phyloP scores from a whole-genome alignment of 2,329 filamentous ascomycete genomes.

The Phyllosticta capitalensis region DNA sequence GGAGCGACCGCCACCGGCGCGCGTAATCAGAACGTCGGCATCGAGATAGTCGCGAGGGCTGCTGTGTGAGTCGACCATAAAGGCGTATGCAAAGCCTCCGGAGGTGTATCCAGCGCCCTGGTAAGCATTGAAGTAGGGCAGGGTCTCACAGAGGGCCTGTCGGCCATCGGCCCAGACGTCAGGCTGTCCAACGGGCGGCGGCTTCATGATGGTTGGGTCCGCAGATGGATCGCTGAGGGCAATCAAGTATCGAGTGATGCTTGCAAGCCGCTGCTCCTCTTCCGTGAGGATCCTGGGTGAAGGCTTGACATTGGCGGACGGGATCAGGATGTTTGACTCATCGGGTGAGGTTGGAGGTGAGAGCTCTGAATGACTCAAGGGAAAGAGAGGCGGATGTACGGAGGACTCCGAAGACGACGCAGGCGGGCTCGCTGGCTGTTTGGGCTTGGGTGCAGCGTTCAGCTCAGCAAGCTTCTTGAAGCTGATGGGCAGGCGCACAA shows the following conservation, averaged over 20 bases:
- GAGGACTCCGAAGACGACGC: background rate
- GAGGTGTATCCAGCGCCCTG: conserved; percentile 50
- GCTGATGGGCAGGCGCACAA: background rate
- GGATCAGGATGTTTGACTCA: background rate
- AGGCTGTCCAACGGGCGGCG: conserved; percentile 30
- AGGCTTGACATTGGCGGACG: background rate
- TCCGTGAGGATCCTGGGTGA: background rate
- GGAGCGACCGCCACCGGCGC: conserved; percentile 47
- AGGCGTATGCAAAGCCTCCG: conserved; percentile 42
- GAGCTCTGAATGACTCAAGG: background rate
- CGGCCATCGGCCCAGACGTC: conserved; percentile 49
- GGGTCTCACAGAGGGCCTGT: conserved; percentile 52
- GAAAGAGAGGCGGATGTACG: background rate
- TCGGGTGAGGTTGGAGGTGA: background rate
- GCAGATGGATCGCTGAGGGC: background rate
- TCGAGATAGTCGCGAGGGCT: conserved; percentile 50
- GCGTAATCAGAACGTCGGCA: conserved; percentile 53
- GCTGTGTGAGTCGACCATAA: conserved; percentile 49
- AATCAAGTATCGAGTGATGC: background rate
- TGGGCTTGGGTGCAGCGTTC: background rate
- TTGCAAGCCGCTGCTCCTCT: background rate
- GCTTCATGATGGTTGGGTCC: conserved; percentile 12
- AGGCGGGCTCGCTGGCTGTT: background rate
- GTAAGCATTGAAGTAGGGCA: conserved; percentile 53
- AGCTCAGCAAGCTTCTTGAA: background rate